Percentiles rank a stretch among this genome's conserved stretches.
Evolutionary conservation across 805 yeast genomes (phyloP).

Genomic region (Yarrowia sp.): DNA sequence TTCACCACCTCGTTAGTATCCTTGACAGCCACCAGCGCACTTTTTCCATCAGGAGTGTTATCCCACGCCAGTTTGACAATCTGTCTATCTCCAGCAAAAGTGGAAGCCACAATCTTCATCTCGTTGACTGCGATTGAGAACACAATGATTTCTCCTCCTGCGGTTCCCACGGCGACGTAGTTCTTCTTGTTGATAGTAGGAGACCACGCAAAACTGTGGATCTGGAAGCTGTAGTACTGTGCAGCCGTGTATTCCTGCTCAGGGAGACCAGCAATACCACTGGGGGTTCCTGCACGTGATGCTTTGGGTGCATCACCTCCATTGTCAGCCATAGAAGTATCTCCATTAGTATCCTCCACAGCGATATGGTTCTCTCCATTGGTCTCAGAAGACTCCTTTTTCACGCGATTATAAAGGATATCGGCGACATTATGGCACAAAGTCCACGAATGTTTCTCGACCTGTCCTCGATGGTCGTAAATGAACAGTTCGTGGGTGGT

Average conservation of each 20-base stretch:
- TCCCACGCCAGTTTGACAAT: constrained; percentile 20
- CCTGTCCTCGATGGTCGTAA: constrained; percentile 20
- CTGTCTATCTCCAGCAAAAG: background rate
- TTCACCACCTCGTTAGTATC: constrained; percentile 13
- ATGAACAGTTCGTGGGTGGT: constrained; percentile 34
- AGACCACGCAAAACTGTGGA: constrained; percentile 35
- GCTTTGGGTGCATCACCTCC: background rate
- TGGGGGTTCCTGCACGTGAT: constrained; percentile 5
- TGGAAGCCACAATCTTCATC: constrained; percentile 5
- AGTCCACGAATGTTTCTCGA: constrained; percentile 27
- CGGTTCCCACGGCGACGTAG: constrained; percentile 25
- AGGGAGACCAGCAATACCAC: background rate
- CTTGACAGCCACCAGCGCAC: constrained; percentile 8
- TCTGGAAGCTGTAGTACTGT: constrained; percentile 23
- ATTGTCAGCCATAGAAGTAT: background rate
- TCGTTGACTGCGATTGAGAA: background rate
- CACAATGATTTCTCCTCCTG: constrained; percentile 8
- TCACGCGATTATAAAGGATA: constrained; percentile 9
- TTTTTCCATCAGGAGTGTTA: background rate
- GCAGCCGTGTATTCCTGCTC: constrained; percentile 19
- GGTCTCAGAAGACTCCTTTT: constrained; percentile 3
- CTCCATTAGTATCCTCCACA: constrained; percentile 6
- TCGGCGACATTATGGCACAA: constrained; percentile 27
- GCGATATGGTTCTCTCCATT: background rate
- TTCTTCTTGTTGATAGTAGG: constrained; percentile 11